Conservation (phyloP, 495 filamentous ascomycete species). For the Evernia prunastri region DNA sequence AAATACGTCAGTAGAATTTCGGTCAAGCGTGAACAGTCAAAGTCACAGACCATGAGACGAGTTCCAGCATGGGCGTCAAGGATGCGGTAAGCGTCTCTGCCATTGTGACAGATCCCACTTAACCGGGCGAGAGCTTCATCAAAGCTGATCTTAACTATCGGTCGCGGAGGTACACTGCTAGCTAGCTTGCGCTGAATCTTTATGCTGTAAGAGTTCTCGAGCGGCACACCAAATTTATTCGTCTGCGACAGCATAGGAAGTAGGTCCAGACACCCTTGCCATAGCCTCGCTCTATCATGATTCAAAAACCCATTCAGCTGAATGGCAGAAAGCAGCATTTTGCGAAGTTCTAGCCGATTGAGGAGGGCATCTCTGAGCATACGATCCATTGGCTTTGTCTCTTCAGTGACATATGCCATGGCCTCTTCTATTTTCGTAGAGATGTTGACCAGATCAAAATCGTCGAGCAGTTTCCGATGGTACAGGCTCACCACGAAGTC, state of each 20-base stretch:
- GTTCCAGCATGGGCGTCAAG: constrained; percentile 61
- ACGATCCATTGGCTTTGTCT: constrained; percentile 40
- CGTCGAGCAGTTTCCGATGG: constrained; percentile 65
- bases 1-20: background rate
- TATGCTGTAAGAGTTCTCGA: constrained; percentile 74
- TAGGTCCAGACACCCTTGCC: constrained; percentile 39
- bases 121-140: constrained; percentile 66
- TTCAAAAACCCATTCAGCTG: constrained; percentile 41
- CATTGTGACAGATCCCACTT: constrained; percentile 64
- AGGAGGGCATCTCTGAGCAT: constrained; percentile 51
- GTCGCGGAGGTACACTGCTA: constrained; percentile 86
- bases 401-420: constrained; percentile 44
- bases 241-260: constrained; percentile 50
- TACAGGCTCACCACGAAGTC: constrained; percentile 91
- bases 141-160: constrained; percentile 71
- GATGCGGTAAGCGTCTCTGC: constrained; percentile 58
- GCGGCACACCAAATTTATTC: constrained; percentile 53
- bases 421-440: constrained; percentile 55
- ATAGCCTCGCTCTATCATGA: constrained; percentile 35
- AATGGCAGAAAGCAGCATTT: constrained; percentile 51
- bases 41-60: constrained; percentile 53
- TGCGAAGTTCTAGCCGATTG: constrained; percentile 57
- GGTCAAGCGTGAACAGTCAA: constrained; percentile 9
- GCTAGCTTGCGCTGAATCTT: constrained; percentile 86
- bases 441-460: constrained; percentile 52